Percentiles rank a stretch among this genome's conserved stretches.
Conservation (phyloP, 2,329 filamentous ascomycete species). For the Raffaelea deltoideospora region DNA sequence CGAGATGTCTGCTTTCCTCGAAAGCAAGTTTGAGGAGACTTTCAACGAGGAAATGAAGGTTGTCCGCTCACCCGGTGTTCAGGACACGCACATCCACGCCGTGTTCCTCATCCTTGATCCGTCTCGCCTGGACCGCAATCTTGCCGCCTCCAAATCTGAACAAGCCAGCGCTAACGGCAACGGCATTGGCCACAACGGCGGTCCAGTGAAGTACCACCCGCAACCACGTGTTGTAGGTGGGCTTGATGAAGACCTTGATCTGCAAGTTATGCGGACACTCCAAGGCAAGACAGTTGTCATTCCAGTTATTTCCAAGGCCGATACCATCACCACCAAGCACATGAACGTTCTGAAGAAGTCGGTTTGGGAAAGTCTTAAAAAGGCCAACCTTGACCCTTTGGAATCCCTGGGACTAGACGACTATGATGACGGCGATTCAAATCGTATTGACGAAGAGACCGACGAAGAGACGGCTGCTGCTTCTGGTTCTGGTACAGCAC, state of each 20-base stretch:
- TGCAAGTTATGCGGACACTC: slow-evolving; percentile 76
- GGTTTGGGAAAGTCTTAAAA: slow-evolving; percentile 78
- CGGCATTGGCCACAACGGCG: slow-evolving; percentile 30
- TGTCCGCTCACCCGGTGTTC: slow-evolving; percentile 75
- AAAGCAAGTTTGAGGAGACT: slow-evolving; percentile 97
- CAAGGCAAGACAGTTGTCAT: slow-evolving; percentile 92
- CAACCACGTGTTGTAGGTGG: slow-evolving; percentile 41
- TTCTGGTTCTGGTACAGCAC: slow-evolving; percentile 9
- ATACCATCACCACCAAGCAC: slow-evolving; percentile 89
- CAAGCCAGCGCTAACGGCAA: slow-evolving; percentile 12
- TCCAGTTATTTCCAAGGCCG: slow-evolving; percentile 89
- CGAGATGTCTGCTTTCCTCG: slow-evolving; percentile 81
- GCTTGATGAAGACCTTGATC: slow-evolving; percentile 75
- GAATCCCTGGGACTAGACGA: slow-evolving; percentile 75
- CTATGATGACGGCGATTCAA: slow-evolving; percentile 37
- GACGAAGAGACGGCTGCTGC: slow-evolving; percentile 20
- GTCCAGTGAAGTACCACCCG: slow-evolving; percentile 31
- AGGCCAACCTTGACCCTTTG: slow-evolving; percentile 73
- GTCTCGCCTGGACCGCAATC: slow-evolving; percentile 66
- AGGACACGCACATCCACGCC: slow-evolving; percentile 94
- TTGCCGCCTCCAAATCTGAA: slow-evolving; percentile 46
- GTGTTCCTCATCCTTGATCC: slow-evolving; percentile 89
- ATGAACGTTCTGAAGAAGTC: slow-evolving; percentile 85
- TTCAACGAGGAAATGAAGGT: slow-evolving; percentile 98
- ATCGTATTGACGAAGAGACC: slow-evolving; percentile 41